Evolutionary conservation across 2,329 filamentous ascomycete species (phyloP).

Genomic region (Trichoderma sp.): DNA sequence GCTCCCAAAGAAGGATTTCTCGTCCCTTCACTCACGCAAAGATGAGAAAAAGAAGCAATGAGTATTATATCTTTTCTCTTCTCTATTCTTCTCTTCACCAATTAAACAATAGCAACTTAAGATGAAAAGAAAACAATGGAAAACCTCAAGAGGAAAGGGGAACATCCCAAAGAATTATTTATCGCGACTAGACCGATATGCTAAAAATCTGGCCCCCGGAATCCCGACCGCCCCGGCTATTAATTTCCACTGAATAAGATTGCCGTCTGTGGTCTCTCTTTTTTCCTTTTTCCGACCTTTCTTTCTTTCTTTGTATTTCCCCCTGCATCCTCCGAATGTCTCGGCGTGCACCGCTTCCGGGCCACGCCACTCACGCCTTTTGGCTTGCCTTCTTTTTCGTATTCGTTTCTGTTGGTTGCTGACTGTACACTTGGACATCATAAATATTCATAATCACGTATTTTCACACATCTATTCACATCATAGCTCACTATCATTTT

Average conservation of each 20-base stretch:
- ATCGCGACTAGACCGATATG: background rate
- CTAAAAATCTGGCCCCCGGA: background rate
- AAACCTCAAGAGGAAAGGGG: background rate
- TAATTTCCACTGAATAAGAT: conserved; percentile 10
- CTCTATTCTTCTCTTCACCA: background rate
- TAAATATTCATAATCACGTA: background rate
- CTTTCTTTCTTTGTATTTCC: background rate
- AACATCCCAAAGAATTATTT: background rate
- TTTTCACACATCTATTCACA: background rate
- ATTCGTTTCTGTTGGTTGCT: background rate
- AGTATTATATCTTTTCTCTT: background rate
- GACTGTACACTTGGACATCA: background rate
- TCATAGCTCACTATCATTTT: background rate
- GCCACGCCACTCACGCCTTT: background rate
- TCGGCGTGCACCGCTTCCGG: background rate
- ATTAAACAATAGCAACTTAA: background rate
- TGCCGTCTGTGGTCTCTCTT: background rate
- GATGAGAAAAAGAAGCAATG: background rate
- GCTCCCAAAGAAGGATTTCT: background rate
- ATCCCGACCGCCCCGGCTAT: background rate
- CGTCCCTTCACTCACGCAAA: background rate
- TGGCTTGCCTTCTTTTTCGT: background rate
- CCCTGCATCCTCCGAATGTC: background rate
- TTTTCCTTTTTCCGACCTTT: background rate
- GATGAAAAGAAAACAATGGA: background rate